phyloP scores from a whole-genome alignment of 371 early-diverging fungal genomes.

The Blakeslea trispora region DNA sequence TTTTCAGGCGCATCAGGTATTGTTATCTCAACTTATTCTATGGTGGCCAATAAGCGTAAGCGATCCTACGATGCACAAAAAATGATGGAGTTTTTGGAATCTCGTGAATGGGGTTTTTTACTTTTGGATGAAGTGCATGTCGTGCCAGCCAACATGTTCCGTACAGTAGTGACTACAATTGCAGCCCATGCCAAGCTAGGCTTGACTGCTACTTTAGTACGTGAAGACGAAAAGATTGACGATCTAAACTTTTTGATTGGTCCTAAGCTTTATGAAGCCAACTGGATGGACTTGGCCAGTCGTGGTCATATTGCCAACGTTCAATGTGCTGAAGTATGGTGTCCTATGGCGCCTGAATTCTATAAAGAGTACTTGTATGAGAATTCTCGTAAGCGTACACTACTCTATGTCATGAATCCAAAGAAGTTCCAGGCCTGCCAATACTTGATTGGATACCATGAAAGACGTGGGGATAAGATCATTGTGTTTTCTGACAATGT shows the following conservation, averaged over 20 bases:
- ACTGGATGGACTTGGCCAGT: constrained; percentile 99
- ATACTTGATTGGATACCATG: constrained; percentile 96
- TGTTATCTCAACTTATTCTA: constrained; percentile 97
- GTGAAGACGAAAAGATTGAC: constrained; percentile 99
- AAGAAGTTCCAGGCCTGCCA: constrained; percentile 98
- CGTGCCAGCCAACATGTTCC: constrained; percentile 99
- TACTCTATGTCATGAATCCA: constrained; percentile 98
- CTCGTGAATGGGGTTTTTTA: constrained; percentile 98
- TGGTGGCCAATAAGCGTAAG: constrained; percentile 96
- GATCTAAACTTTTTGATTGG: constrained; percentile 99
- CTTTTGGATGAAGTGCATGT: constrained; percentile 99
- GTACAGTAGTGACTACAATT: constrained; percentile 94
- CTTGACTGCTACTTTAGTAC: constrained; percentile 94
- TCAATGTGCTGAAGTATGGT: constrained; percentile 99
- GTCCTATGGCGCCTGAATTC: constrained; percentile 98
- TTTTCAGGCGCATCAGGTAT: constrained; percentile 90
- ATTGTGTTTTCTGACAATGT: constrained; percentile 99
- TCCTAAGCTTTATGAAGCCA: constrained; percentile 99
- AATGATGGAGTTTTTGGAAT: constrained; percentile 95
- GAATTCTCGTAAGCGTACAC: constrained; percentile 74
- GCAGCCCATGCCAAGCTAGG: constrained; percentile 98
- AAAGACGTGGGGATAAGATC: constrained; percentile 97
- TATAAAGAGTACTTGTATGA: constrained; percentile 93
- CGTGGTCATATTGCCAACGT: constrained; percentile 99
- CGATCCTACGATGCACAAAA: constrained; percentile 95